Evolutionary conservation across 805 yeast species (phyloP).

Genomic region (Groenewaldozyma tartarivorans): DNA sequence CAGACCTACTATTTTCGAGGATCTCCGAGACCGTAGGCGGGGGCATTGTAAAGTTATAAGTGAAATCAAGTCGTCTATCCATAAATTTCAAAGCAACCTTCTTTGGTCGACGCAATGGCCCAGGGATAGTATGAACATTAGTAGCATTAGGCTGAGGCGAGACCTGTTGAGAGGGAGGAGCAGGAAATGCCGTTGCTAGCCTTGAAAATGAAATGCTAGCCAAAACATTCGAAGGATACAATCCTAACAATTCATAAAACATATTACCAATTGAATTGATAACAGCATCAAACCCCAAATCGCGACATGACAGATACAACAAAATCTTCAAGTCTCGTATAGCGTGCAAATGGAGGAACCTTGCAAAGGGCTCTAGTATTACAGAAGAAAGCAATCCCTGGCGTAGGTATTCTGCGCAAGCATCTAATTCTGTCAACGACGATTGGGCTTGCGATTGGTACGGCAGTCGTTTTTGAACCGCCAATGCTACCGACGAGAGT

Average conservation of each 20-base stretch:
- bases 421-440: no score
- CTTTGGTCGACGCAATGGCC: conserved; percentile 11
- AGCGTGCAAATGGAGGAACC: conserved; percentile 6
- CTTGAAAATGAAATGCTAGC: conserved; percentile 4
- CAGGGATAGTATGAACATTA: not conserved
- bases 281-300: conserved; percentile 71
- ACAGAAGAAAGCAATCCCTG: conserved; percentile 8
- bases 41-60: conserved; percentile 46
- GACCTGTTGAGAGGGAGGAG: not conserved
- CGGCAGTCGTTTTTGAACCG: not conserved
- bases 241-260: conserved; percentile 48
- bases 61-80: conserved; percentile 42
- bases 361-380: conserved; percentile 12
- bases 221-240: conserved; percentile 28
- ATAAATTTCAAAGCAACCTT: conserved; percentile 25
- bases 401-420: no score
- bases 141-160: not conserved
- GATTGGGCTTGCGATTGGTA: not conserved
- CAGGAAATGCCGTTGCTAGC: conserved; percentile 11
- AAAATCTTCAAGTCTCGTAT: conserved; percentile 5
- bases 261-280: conserved; percentile 58
- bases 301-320: conserved; percentile 35
- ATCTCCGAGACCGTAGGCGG: conserved; percentile 75
- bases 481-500: not conserved
- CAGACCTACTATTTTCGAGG: conserved; percentile 64